These are phyloP conservation scores for Alternaria sp. DNA, from an alignment of 2,329 filamentous ascomycete genomes.

Conservation along the genomic window DNA sequence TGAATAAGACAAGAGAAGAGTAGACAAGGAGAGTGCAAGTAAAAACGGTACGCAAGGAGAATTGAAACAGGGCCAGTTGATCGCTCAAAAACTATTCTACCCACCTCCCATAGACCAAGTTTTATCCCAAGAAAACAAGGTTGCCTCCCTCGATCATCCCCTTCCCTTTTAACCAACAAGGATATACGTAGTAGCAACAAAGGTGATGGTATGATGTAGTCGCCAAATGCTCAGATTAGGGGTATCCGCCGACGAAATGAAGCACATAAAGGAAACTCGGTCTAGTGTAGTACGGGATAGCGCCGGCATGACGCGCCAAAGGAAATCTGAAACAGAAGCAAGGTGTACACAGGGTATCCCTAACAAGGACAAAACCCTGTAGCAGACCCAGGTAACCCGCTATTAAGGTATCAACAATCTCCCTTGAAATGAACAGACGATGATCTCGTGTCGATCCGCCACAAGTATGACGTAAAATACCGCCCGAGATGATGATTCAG, in stretches of 20 bases:
- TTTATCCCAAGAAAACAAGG: constrained; percentile 17
- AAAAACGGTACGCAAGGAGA: constrained; percentile 15
- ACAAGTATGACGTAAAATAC: constrained; percentile 34
- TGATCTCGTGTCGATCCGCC: constrained; percentile 21
- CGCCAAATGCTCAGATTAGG: constrained; percentile 48
- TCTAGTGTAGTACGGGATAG: constrained; percentile 47
- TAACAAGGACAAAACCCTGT: constrained; percentile 16
- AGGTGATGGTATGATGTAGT: constrained; percentile 30
- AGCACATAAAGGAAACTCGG: constrained; percentile 37
- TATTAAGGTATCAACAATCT: constrained; percentile 26
- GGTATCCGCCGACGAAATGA: constrained; percentile 47
- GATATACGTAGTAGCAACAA: constrained; percentile 18
- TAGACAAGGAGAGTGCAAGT: constrained; percentile 8
- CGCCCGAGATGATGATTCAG: constrained; percentile 35
- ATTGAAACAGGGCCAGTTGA: constrained; percentile 17
- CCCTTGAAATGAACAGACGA: constrained; percentile 26
- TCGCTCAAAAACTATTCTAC: constrained; percentile 31
- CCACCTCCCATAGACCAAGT: constrained; percentile 20
- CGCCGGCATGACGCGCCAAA: constrained; percentile 23
- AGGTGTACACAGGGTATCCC: constrained; percentile 19
- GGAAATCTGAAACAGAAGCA: constrained; percentile 28
- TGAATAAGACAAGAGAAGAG: constrained; percentile 7
- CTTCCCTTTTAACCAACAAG: constrained; percentile 28
- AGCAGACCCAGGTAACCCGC: constrained; percentile 11
- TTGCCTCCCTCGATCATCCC: constrained; percentile 12